Evolutionary conservation across 2,329 filamentous ascomycete species (phyloP), one percentile per base, ranked within the genome.

Genomic region (Colletotrichum graminicola): DNA sequence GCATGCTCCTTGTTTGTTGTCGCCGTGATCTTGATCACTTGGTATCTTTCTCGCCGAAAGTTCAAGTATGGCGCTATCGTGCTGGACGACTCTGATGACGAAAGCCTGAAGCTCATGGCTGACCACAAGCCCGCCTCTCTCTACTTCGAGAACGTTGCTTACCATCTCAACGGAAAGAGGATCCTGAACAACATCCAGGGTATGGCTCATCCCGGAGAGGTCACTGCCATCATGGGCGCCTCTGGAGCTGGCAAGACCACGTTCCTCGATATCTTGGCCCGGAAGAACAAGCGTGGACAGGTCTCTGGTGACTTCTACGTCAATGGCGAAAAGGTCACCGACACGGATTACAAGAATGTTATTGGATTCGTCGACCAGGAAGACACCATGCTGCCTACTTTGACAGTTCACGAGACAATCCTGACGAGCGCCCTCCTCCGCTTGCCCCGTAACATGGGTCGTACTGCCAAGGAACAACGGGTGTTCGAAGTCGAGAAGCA

Each of bases 301-400:
- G 89, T 93, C 0, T 84, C 87, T 11, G 97, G 97, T 26, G 89
- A 95, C 71, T 97, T 98, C 77, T 96, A 92, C 77, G 91, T 99
- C 77, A 98, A 98, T 75, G 97, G 96, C 43, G 94, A 98, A 80
- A 95, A 93, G 80, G 91, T 98, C 47, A 86, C 86, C 41, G 94
- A 98, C 79, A 81, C 89, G 39, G 94, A 98, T 73, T 99, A 96
- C 83, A 94, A 93, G 79, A 95, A 90, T 73, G 94, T 98, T 62
- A 92, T 98, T 74, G 96, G 97, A 29, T 99, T 98, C 76, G 96
- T 99, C 51, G 96, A 99, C 76, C 96, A 99, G 82, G 96, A 99
- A 78, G 96, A 99, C 79, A 97, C 95, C 6, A 95, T 99, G 91
- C 87, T 99, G 54, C 92, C 96, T 0, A 99, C 96, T 0, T 85